These are phyloP conservation scores for Saccharomyces hybrid DNA, from an alignment of 1,139 yeast species.

Conservation along the genomic window DNA sequence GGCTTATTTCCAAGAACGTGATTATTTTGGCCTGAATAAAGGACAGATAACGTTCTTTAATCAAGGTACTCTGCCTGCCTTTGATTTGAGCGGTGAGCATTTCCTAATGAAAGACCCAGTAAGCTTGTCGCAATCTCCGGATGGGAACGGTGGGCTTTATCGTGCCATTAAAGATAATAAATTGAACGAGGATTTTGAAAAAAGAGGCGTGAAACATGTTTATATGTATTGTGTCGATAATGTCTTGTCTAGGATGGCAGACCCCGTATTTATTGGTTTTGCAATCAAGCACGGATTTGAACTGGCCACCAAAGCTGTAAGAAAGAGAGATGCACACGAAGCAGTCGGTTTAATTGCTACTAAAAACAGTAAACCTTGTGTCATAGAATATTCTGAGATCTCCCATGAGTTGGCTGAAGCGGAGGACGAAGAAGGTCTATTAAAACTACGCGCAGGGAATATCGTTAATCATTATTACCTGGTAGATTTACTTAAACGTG, in stretches of 20 bases:
- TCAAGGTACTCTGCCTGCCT: slow-evolving; percentile 94
- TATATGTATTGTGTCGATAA: slow-evolving; percentile 98
- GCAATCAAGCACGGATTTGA: slow-evolving; percentile 59
- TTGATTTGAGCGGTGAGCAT: slow-evolving; percentile 60
- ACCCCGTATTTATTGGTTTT: slow-evolving; percentile 87
- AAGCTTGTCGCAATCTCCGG: slow-evolving; percentile 78
- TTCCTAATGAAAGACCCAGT: slow-evolving; percentile 53
- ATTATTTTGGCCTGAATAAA: slow-evolving; percentile 60
- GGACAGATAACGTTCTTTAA: slow-evolving; percentile 71
- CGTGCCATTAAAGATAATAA: slow-evolving; percentile 65
- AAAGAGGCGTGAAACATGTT: slow-evolving; percentile 75
- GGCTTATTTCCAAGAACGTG: slow-evolving; percentile 50
- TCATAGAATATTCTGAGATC: slow-evolving; percentile 92
- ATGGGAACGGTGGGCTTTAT: slow-evolving; percentile 97
- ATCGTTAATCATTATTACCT: slow-evolving; percentile 96
- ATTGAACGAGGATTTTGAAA: slow-evolving; percentile 57
- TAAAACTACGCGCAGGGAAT: slow-evolving; percentile 87
- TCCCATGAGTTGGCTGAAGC: slow-evolving; percentile 63
- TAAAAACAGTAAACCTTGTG: slow-evolving; percentile 70
- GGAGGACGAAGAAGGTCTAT: slow-evolving; percentile 47
- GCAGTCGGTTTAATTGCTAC: slow-evolving; percentile 87
- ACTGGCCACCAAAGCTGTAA: slow-evolving; percentile 89
- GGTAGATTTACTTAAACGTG: slow-evolving; percentile 53
- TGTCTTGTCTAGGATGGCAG: slow-evolving; percentile 86
- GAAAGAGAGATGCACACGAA: slow-evolving; percentile 83